Percentiles rank a stretch among this genome's conserved stretches.
Conservation (phyloP, 1,284 basidiomycete species). For the Pterula multifida region DNA sequence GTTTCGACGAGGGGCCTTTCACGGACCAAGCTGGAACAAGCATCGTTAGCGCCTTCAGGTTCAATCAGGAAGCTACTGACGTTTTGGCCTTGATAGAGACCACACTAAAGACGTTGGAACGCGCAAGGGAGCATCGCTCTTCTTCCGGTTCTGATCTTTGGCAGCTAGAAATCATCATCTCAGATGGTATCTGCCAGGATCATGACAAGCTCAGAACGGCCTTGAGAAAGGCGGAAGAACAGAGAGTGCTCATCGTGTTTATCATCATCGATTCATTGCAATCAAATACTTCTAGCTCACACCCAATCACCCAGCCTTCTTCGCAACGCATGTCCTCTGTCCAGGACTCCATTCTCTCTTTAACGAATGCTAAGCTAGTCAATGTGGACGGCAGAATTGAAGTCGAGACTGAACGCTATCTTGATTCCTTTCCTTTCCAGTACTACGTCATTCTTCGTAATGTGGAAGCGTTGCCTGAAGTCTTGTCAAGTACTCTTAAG, state of each 20-base stretch:
- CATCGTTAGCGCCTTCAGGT: conserved; percentile 79
- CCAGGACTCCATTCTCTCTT: conserved; percentile 73
- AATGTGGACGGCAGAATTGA: conserved; percentile 81
- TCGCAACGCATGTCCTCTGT: conserved; percentile 10
- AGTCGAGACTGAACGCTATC: conserved; percentile 80
- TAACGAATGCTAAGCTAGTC: conserved; percentile 88
- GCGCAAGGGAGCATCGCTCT: conserved; percentile 56
- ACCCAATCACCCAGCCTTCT: conserved; percentile 10
- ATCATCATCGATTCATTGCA: conserved; percentile 88
- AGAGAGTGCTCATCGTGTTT: conserved; percentile 94
- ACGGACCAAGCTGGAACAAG: conserved; percentile 70
- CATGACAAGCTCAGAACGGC: conserved; percentile 77
- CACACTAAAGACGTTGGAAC: conserved; percentile 69
- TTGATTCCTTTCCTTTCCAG: conserved; percentile 97
- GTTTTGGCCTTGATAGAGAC: conserved; percentile 80
- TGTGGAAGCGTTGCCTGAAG: conserved; percentile 87
- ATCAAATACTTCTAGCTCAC: conserved; percentile 16
- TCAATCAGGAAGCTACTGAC: conserved; percentile 87
- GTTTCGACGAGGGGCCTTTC: conserved; percentile 71
- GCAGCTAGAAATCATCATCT: conserved; percentile 98
- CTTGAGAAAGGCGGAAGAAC: conserved; percentile 80
- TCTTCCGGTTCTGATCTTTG: conserved; percentile 75
- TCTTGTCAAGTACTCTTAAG: conserved; percentile 82
- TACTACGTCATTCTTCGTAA: conserved; percentile 91
- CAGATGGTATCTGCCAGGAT: conserved; percentile 96